Evolutionary conservation across 225 moss, liverwort and hornwort species (phyloP), one percentile per base, ranked within the genome.

Genomic region (Anthoceros angustus): DNA sequence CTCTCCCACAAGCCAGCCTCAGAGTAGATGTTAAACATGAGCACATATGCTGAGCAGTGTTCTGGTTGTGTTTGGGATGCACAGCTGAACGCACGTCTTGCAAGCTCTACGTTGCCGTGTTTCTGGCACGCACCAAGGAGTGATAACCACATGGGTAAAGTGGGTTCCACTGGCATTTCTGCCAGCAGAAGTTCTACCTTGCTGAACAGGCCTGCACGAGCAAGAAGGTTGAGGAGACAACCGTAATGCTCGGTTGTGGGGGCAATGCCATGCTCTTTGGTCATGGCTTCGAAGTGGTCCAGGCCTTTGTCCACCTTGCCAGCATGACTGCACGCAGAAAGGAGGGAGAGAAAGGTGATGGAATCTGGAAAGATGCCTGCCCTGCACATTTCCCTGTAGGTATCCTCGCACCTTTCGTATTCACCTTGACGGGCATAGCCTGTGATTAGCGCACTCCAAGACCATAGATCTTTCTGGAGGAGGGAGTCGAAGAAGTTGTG

Each of bases 261-360:
- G 23, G 8, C 23, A 7, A 55, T 55, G 55, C 55, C 55, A 20
- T 55, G 14, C 18, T 55, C 55, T 9, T 23, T 55, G 8, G n/a
- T 55, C 55, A 55, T 55, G 23, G 55, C 5, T 23, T 18, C 55
- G 55, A 55, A 55, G 55, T 55, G 14, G n/a, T 55, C 8, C 23
- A 55, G 8, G 23, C 55, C 55, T 55, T 55, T 20, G 55, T 55
- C 55, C 55, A 55, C 55, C 12, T 9, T 15, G 23, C 55, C 55
- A 18, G 55, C 55, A 55, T 55, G 55, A 55, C 55, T 55, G 55
- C 55, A 55, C n/a, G 55, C 55, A 55, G 55, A 0, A 8, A 55
- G 55, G 55, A 55, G 0, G 18, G 55, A 55, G 23, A 55, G 55
- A 55, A 55, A 55, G 18, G 55, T 55, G n/a, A 55, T 23, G 18